Conservation (phyloP, 2,329 filamentous ascomycete genomes). For the Penicillium psychrosexuale region DNA sequence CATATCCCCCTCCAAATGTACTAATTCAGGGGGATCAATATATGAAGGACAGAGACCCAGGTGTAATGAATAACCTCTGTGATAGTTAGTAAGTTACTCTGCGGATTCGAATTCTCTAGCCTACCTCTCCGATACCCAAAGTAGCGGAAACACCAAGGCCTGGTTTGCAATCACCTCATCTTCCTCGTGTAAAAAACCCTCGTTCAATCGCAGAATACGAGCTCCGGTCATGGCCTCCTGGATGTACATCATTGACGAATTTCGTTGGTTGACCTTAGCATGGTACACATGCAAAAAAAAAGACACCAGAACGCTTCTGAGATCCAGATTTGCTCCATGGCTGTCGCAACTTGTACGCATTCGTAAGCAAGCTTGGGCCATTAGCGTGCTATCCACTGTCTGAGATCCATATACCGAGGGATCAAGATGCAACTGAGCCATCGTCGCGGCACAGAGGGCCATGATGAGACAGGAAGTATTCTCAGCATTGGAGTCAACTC, state of each 20-base stretch:
- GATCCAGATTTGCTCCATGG: slow-evolving; percentile 19
- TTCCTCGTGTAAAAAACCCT: background rate
- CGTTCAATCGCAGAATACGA: slow-evolving; percentile 23
- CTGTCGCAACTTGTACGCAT: slow-evolving; percentile 16
- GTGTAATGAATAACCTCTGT: slow-evolving; percentile 32
- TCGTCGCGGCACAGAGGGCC: slow-evolving; percentile 32
- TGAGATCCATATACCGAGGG: slow-evolving; percentile 11
- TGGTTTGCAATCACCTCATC: slow-evolving; percentile 24
- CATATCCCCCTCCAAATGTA: background rate
- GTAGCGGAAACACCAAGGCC: slow-evolving; percentile 26
- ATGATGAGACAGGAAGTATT: slow-evolving; percentile 20
- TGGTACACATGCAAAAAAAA: slow-evolving; percentile 35
- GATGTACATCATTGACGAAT: slow-evolving; percentile 30
- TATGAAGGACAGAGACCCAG: slow-evolving; percentile 29
- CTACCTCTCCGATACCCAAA: slow-evolving; percentile 34
- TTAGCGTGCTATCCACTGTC: slow-evolving; percentile 17
- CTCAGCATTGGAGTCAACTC: background rate
- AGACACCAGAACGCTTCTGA: slow-evolving; percentile 24
- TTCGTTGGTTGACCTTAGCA: slow-evolving; percentile 30
- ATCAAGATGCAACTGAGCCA: slow-evolving; percentile 29
- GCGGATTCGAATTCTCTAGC: background rate
- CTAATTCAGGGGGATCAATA: slow-evolving; percentile 11
- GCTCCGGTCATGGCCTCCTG: slow-evolving; percentile 29
- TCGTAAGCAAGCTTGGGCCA: slow-evolving; percentile 25
- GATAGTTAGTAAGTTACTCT: background rate